Percentiles rank a stretch among this genome's conserved stretches.
phyloP scores from a whole-genome alignment of 164 flowering plant genomes.

The Sextonia rubra region DNA sequence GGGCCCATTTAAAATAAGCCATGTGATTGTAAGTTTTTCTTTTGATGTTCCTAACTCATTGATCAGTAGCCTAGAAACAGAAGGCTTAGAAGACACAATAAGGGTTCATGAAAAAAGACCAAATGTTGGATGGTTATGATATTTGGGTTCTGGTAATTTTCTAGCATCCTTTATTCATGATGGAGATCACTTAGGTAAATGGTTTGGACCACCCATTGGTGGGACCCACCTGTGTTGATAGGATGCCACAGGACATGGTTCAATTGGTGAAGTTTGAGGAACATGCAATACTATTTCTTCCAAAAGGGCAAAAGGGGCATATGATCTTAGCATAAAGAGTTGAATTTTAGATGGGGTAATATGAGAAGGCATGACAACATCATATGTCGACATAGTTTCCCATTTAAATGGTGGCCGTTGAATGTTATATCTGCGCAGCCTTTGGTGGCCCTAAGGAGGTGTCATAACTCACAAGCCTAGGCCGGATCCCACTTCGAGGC shows the following conservation, averaged over 20 bases:
- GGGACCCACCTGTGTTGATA: not conserved
- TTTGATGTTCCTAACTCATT: not conserved
- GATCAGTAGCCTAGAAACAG: no score
- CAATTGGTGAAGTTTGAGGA: not conserved
- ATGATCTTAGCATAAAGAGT: not conserved
- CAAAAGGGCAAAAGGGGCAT: not conserved
- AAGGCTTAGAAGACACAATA: no score
- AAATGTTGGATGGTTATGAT: not conserved
- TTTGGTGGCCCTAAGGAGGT: constrained; percentile 3
- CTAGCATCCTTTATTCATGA: no score
- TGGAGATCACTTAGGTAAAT: no score
- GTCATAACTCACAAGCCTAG: no score
- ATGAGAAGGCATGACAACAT: constrained; percentile 10
- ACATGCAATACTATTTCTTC: not conserved
- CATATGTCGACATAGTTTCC: constrained; percentile 26
- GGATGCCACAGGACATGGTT: not conserved
- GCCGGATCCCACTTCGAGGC: not conserved
- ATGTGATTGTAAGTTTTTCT: no score
- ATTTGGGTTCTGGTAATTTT: no score
- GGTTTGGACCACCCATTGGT: not conserved
- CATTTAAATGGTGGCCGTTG: constrained; percentile 19
- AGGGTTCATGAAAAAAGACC: no score
- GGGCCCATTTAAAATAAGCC: not conserved
- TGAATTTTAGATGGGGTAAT: constrained; percentile 5
- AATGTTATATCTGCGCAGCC: constrained; percentile 10